Base-by-base conservation (phyloP, 1,284 basidiomycete genomes). In the Trichosporon inkin region DNA sequence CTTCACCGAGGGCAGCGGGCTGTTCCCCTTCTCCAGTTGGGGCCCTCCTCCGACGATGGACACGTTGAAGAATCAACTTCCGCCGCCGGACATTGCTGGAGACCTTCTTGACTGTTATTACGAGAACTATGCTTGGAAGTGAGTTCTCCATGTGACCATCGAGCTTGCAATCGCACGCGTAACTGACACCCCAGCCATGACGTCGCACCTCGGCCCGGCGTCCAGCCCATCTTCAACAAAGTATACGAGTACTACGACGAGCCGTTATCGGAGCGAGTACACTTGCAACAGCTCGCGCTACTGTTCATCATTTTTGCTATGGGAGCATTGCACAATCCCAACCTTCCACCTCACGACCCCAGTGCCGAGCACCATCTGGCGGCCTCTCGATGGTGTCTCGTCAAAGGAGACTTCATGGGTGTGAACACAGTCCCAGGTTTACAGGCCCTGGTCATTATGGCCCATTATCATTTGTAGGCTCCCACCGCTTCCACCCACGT, bases 301-400 rank as follows among this genome's bases (percentile, higher is more conserved):
- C 55, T 75, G 10, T 74, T 67, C 60, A 68, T 69, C 19, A 67
- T 74, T 52, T 59, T 75, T 13, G 74, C 74, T 1, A 67, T 75
- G 61, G 74, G 74, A 3, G 64, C 70, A 0, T 55, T 75, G 61
- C 66, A 74, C 64, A 73, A 68, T 52, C 67, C 73, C 37, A 67
- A 76, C 54, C 41, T 77, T 20, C 61, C 76, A 19, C 67, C 72
- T 14, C 61, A 75, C 53, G 68, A 74, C 56, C 61, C 67, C 5
- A 60, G 63, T 34, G 68, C 72, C 32, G 62, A 74, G 60, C 69
- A 72, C 17, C 70, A 72, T 62, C 38, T 68, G 13, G 37, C 61
- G 3, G 44, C 71, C 10, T 62, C 75, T 24, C 57, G 69, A 22
- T 68, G 58, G 57, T 75, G 75, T 53, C 66, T 74, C 1, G 67